Conservation (phyloP, 495 filamentous ascomycete genomes). For the Lepidopterella palustris region DNA sequence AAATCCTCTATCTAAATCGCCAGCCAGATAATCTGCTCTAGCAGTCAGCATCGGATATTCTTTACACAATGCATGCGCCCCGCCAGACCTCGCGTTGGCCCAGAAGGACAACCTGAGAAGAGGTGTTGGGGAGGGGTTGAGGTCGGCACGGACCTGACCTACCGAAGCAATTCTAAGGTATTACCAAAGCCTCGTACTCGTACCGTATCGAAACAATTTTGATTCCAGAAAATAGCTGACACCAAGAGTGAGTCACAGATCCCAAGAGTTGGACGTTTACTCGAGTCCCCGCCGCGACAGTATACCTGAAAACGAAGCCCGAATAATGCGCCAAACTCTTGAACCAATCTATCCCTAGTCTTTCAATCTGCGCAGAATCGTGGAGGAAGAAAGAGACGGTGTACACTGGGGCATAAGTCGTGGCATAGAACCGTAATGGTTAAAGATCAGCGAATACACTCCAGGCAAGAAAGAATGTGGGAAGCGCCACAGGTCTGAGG, state of each 20-base stretch:
- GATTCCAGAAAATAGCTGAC: constrained; percentile 16
- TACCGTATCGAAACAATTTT: constrained; percentile 25
- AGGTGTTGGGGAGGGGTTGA: background rate
- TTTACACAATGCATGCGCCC: background rate
- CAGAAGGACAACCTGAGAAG: background rate
- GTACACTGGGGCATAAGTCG: constrained; percentile 22
- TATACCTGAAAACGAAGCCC: constrained; percentile 22
- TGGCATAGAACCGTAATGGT: constrained; percentile 15
- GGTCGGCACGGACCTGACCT: background rate
- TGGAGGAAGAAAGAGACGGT: constrained; percentile 27
- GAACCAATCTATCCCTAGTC: constrained; percentile 32
- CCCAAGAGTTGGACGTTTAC: background rate
- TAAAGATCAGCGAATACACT: constrained; percentile 6
- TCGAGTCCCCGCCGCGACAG: background rate
- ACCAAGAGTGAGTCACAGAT: constrained; percentile 15
- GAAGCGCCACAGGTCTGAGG: constrained; percentile 27
- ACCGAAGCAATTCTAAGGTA: constrained; percentile 5
- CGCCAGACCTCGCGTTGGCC: background rate
- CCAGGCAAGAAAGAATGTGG: constrained; percentile 28
- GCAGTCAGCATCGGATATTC: background rate
- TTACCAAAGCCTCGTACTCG: constrained; percentile 16
- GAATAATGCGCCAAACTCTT: constrained; percentile 28
- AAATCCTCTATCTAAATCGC: constrained; percentile 12
- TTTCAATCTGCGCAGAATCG: constrained; percentile 27
- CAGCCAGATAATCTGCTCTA: constrained; percentile 4